phyloP scores from a whole-genome alignment of 345 rosid species.

The Microcos paniculata region DNA sequence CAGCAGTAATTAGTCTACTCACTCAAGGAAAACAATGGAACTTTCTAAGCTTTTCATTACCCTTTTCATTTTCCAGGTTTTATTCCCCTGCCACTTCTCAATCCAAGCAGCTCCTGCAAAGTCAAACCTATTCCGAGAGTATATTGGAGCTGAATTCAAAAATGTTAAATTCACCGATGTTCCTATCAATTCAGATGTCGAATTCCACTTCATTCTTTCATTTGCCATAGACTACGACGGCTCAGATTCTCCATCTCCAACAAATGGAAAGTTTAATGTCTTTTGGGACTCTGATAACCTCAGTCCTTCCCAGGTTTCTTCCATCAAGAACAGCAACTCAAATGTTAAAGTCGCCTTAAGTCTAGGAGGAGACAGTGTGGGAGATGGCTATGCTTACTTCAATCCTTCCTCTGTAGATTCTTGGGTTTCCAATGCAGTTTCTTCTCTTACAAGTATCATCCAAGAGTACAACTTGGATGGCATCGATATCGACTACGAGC shows the following conservation, averaged over 20 bases:
- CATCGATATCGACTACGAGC: slow-evolving; percentile 33
- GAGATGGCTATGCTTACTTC: slow-evolving; percentile 16
- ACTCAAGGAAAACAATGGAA: too few relatives aligned
- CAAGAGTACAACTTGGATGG: slow-evolving; percentile 33
- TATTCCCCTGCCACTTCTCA: too few relatives aligned
- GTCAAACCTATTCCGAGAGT: not conserved
- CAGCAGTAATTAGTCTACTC: too few relatives aligned
- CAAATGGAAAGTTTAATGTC: slow-evolving; percentile 30
- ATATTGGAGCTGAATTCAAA: slow-evolving; percentile 28
- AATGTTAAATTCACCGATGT: slow-evolving; percentile 30
- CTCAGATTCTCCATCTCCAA: slow-evolving; percentile 26
- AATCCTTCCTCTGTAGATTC: slow-evolving; percentile 30
- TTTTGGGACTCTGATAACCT: slow-evolving; percentile 37
- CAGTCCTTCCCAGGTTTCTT: slow-evolving; percentile 22
- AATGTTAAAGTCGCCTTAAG: slow-evolving; percentile 34
- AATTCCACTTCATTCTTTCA: slow-evolving; percentile 37
- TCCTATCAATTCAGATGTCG: slow-evolving; percentile 23
- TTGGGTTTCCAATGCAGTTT: slow-evolving; percentile 37
- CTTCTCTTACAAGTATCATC: slow-evolving; percentile 35
- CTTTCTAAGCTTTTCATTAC: too few relatives aligned
- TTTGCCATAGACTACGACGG: slow-evolving; percentile 34
- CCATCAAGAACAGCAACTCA: slow-evolving; percentile 27
- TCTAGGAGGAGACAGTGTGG: slow-evolving; percentile 29
- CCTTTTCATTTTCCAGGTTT: too few relatives aligned
- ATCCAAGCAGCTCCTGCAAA: too few relatives aligned